A percentile compares a stretch with the other conserved stretches of the same genome.
Evolutionary conservation across 306 rosid species (phyloP).

Genomic region (Ochetophila trinervis): DNA sequence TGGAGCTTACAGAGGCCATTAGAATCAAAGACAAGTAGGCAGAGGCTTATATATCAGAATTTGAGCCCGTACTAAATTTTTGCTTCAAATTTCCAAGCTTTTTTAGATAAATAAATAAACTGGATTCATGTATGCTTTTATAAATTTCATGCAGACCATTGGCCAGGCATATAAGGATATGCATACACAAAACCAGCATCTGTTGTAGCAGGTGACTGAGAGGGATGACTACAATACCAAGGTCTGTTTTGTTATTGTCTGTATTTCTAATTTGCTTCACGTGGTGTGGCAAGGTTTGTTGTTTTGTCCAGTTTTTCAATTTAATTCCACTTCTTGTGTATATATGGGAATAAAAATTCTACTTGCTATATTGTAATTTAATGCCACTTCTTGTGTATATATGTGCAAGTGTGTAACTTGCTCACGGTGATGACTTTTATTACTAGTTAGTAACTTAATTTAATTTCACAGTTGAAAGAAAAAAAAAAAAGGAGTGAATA

Average conservation of each 20-base stretch:
- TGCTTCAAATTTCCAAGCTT: neutral
- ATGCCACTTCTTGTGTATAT: too few species aligned
- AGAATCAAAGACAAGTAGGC: slow-evolving; percentile 84
- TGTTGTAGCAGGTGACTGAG: slow-evolving; percentile 79
- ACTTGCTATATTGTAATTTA: too few species aligned
- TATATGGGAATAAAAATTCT: too few species aligned
- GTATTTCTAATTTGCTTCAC: neutral
- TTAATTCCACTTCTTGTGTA: too few species aligned
- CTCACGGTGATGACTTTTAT: too few species aligned
- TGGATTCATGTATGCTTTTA: slow-evolving; percentile 14
- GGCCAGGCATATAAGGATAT: too few species aligned
- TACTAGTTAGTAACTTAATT: too few species aligned
- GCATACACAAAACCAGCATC: slow-evolving; percentile 94
- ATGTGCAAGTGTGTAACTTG: too few species aligned
- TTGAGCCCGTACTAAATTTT: slow-evolving; percentile 51
- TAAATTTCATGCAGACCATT: slow-evolving; percentile 60
- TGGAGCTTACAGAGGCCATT: slow-evolving; percentile 78
- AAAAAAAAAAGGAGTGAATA: too few species aligned
- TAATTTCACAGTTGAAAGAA: too few species aligned
- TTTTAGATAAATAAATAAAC: neutral
- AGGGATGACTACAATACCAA: slow-evolving; percentile 96
- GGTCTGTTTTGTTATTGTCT: slow-evolving; percentile 44
- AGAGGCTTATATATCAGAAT: slow-evolving; percentile 87
- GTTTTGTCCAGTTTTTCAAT: too few species aligned
- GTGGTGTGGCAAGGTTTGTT: too few species aligned